These are phyloP conservation scores for Leccinum fallax DNA, from an alignment of 1,284 basidiomycete species.

Conservation along the genomic window DNA sequence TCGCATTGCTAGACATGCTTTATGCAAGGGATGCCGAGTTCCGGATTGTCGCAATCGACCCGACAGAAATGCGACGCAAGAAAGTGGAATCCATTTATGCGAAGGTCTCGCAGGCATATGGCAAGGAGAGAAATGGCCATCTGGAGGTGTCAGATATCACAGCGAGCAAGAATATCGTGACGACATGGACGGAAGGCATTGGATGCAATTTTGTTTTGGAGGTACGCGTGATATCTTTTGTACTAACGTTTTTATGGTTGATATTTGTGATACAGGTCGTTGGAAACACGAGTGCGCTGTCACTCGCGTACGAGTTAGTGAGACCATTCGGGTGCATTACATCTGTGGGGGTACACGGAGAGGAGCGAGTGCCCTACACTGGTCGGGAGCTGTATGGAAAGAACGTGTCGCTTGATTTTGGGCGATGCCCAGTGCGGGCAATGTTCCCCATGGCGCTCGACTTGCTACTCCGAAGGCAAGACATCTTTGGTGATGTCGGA, in stretches of 20 bases:
- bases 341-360: conserved; percentile 77
- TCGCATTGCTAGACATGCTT: conserved; percentile 67
- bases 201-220: conserved; percentile 71
- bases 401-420: conserved; percentile 82
- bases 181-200: conserved; percentile 52
- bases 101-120: conserved; percentile 49
- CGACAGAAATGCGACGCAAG: conserved; percentile 52
- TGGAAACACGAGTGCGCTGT: conserved; percentile 71
- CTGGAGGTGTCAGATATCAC: conserved; percentile 55
- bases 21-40: conserved; percentile 47
- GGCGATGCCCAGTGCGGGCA: conserved; percentile 82
- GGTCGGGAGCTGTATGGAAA: conserved; percentile 77
- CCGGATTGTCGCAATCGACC: conserved; percentile 66
- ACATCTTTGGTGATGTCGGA: conserved; percentile 68
- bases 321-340: conserved; percentile 80
- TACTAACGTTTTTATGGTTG: neutral
- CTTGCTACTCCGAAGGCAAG: conserved; percentile 68
- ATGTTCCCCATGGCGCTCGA: conserved; percentile 78
- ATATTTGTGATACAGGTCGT: conserved; percentile 60
- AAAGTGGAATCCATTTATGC: conserved; percentile 60
- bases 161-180: conserved; percentile 51
- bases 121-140: conserved; percentile 37
- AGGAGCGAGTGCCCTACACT: conserved; percentile 56
- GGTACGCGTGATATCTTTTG: conserved; percentile 39
- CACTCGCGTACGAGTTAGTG: conserved; percentile 76